phyloP scores from a whole-genome alignment of 2,329 filamentous ascomycete genomes.

The Thelonectria discophora region DNA sequence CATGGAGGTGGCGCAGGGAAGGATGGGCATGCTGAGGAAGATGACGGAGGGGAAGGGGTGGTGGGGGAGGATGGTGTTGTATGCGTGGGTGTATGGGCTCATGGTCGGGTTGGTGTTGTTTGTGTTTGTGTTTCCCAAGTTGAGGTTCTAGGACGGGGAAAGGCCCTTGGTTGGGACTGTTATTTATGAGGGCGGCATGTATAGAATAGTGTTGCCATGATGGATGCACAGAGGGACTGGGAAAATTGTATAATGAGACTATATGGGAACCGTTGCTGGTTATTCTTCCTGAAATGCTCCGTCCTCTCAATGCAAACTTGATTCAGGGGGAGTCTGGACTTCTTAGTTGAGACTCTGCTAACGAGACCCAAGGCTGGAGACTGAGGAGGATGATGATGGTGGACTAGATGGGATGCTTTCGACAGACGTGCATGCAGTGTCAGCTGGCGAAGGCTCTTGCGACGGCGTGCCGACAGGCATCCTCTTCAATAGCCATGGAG shows the following conservation, averaged over 20 bases:
- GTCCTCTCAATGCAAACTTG: no score
- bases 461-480: background rate
- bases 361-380: no score
- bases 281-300: no score
- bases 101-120: constrained; percentile 81
- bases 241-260: constrained; percentile 17
- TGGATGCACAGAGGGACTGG: constrained; percentile 2
- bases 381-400: background rate
- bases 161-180: background rate
- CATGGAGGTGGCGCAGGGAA: constrained; percentile 78
- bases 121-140: constrained; percentile 87
- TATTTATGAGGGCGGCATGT: constrained; percentile 4
- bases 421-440: constrained; percentile 1
- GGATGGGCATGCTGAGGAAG: constrained; percentile 78
- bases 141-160: constrained; percentile 71
- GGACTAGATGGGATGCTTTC: background rate
- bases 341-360: background rate
- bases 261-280: no score
- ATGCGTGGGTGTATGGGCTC: constrained; percentile 82
- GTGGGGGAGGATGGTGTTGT: constrained; percentile 85
- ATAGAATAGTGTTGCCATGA: constrained; percentile 22
- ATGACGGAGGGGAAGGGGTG: constrained; percentile 92
- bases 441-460: background rate
- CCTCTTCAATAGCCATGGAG: background rate
- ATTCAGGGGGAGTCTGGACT: no score